A percentile compares a stretch with the other conserved stretches of the same genome.
phyloP scores from a whole-genome alignment of 2,329 filamentous ascomycete genomes.

The Arthrobotrys musiformis region DNA sequence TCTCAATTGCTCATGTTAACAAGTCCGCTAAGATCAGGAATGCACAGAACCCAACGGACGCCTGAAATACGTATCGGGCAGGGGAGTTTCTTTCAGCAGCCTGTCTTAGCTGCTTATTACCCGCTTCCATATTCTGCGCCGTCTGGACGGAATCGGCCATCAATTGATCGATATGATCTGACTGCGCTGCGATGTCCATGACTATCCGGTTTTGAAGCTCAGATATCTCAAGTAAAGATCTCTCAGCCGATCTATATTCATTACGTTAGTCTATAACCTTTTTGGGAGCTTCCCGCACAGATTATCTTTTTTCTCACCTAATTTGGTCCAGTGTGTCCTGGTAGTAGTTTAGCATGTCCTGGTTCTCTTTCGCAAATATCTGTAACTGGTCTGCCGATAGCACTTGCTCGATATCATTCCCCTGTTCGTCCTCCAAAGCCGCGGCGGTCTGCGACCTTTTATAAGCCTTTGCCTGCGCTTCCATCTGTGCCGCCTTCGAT shows the following conservation, averaged over 20 bases:
- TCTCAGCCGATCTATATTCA: conserved; percentile 78
- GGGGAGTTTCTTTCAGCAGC: conserved; percentile 78
- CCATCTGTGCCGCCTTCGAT: conserved; percentile 54
- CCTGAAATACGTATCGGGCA: conserved; percentile 82
- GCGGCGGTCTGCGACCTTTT: conserved; percentile 57
- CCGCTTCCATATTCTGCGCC: conserved; percentile 84
- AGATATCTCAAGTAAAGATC: conserved; percentile 89
- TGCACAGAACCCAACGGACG: conserved; percentile 78
- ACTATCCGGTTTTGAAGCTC: conserved; percentile 91
- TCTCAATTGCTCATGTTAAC: conserved; percentile 65
- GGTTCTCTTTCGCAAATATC: conserved; percentile 92
- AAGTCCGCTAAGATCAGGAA: conserved; percentile 83
- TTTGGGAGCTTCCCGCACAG: neutral
- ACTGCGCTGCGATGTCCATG: conserved; percentile 83
- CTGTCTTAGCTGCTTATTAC: conserved; percentile 90
- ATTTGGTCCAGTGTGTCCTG: conserved; percentile 95
- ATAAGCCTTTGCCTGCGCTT: conserved; percentile 50
- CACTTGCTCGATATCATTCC: conserved; percentile 64
- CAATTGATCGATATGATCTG: conserved; percentile 87
- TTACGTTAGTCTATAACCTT: neutral
- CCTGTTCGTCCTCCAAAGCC: conserved; percentile 58
- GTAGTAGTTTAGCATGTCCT: conserved; percentile 91
- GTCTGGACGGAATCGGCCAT: conserved; percentile 84
- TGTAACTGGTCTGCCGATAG: conserved; percentile 87
- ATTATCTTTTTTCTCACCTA: conserved; percentile 68